Percentiles rank a stretch among this genome's conserved stretches.
phyloP scores from a whole-genome alignment of 768 basidiomycete genomes.

The Stropharia rugosoannulata region DNA sequence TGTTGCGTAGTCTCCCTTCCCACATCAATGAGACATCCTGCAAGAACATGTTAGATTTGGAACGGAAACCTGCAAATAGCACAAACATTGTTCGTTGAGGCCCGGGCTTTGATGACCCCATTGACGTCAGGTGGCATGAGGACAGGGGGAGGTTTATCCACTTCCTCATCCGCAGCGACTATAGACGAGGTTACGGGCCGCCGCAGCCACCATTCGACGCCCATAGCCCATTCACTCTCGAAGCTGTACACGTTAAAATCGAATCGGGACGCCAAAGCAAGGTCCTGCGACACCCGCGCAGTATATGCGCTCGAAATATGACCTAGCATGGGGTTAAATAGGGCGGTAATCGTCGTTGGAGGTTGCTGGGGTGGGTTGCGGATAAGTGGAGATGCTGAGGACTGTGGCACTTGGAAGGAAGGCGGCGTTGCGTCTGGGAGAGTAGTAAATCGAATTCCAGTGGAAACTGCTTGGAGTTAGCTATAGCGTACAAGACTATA shows the following conservation, averaged over 20 bases:
- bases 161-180: neutral
- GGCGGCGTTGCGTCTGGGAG: constrained; percentile 76
- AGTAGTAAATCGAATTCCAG: constrained; percentile 93
- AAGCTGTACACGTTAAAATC: constrained; percentile 98
- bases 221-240: constrained; percentile 94
- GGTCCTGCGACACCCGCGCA: constrained; percentile 80
- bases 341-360: constrained; percentile 90
- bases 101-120: constrained; percentile 87
- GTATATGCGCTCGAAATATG: constrained; percentile 92
- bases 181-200: constrained; percentile 31
- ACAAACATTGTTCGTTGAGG: constrained; percentile 87
- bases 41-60: constrained; percentile 1
- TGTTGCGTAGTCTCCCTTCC: constrained; percentile 89
- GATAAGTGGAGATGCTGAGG: constrained; percentile 35
- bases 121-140: constrained; percentile 42
- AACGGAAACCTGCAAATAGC: neutral
- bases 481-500: neutral
- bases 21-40: constrained; percentile 91
- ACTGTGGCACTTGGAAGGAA: constrained; percentile 48
- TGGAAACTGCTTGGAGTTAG: constrained; percentile 63
- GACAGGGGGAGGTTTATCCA: constrained; percentile 2
- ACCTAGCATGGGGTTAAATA: constrained; percentile 96
- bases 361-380: constrained; percentile 61
- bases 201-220: constrained; percentile 95
- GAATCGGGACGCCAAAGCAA: constrained; percentile 86